Evolutionary conservation across 108 stramenopile genomes (phyloP).

Genomic region (Cyclotella sp.): DNA sequence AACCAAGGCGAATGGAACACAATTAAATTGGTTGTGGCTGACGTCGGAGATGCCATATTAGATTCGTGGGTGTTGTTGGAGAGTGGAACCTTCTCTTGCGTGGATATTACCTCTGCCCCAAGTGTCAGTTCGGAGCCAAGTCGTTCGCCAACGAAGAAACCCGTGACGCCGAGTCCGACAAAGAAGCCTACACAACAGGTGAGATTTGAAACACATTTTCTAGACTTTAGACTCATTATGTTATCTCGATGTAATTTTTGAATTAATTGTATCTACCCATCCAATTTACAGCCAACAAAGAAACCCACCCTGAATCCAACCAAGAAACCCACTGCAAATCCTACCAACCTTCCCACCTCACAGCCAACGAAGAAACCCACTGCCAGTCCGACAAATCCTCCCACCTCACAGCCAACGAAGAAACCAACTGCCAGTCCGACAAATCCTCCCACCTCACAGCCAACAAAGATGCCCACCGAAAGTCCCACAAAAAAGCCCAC

Average conservation of each 20-base stretch:
- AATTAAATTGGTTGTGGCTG: conserved; percentile 45
- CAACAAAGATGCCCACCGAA: not conserved
- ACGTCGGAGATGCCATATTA: conserved; percentile 37
- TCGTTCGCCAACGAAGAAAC: not conserved
- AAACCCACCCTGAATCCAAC: not conserved
- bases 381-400: conserved; percentile 4
- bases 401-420: not conserved
- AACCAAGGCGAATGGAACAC: conserved; percentile 20
- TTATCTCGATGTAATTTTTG: not conserved
- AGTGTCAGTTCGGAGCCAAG: conserved; percentile 5
- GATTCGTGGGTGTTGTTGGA: conserved; percentile 49
- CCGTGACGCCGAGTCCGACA: not conserved
- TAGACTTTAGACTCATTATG: not conserved
- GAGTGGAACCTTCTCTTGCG: conserved; percentile 41
- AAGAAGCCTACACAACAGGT: conserved; percentile 7
- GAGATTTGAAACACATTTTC: not conserved
- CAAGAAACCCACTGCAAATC: conserved; percentile 1
- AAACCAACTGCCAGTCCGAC: conserved; percentile 13
- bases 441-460: not conserved
- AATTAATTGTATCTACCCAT: not conserved
- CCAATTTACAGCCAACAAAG: conserved; percentile 4
- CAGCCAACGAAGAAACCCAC: not conserved
- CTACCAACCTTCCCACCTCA: not conserved
- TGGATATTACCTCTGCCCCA: conserved; percentile 37
- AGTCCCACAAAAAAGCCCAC: conserved; percentile 13